Conservation (phyloP, 2,329 filamentous ascomycete genomes). For the Didymella pomorum region DNA sequence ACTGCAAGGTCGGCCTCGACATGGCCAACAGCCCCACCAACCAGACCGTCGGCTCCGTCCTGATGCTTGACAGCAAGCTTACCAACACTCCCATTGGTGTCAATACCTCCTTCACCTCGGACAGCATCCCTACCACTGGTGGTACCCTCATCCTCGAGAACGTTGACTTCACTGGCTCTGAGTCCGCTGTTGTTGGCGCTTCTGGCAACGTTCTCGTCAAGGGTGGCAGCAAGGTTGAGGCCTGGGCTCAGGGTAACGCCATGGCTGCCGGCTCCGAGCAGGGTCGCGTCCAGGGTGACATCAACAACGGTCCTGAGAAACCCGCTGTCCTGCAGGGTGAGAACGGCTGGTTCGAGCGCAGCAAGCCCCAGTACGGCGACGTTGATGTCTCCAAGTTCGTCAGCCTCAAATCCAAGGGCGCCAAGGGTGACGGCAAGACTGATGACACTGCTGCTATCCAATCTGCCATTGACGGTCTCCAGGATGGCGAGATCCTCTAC, state of each 20-base stretch:
- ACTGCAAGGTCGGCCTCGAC: conserved; percentile 58
- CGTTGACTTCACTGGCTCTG: conserved; percentile 79
- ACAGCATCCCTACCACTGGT: conserved; percentile 72
- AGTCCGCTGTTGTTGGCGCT: conserved; percentile 69
- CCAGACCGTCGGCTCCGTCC: conserved; percentile 84
- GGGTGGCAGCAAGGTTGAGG: conserved; percentile 72
- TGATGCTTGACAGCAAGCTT: conserved; percentile 83
- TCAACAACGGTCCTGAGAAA: conserved; percentile 62
- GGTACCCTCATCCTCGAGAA: conserved; percentile 88
- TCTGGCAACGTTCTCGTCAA: conserved; percentile 69
- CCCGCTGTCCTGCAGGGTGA: conserved; percentile 71
- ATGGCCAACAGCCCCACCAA: conserved; percentile 63
- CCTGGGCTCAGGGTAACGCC: conserved; percentile 81
- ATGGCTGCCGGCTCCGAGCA: conserved; percentile 63
- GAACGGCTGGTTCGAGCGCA: conserved; percentile 79
- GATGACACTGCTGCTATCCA: conserved; percentile 91
- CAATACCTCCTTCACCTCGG: conserved; percentile 77
- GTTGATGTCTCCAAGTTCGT: conserved; percentile 74
- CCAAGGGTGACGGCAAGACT: conserved; percentile 84
- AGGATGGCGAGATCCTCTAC: conserved; percentile 68
- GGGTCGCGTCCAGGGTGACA: conserved; percentile 64
- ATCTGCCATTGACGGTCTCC: conserved; percentile 73
- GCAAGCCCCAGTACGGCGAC: conserved; percentile 86
- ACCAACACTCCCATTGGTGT: conserved; percentile 79
- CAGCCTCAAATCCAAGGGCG: conserved; percentile 82